Base-by-base conservation (phyloP, 495 filamentous ascomycete species). In the Neurospora sp. region DNA sequence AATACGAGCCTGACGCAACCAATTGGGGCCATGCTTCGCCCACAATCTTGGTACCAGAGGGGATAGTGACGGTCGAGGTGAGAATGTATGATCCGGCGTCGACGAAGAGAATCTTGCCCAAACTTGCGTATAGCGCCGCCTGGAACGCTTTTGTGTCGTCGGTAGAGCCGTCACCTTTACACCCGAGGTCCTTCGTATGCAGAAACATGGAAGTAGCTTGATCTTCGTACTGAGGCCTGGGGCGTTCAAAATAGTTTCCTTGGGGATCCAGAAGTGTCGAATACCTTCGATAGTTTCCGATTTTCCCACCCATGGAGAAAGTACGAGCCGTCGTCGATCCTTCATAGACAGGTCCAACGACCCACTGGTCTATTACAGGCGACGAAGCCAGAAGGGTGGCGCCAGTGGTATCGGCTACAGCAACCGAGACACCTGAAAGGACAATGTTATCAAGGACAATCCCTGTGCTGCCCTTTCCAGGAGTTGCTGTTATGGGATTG, bases 381-480 rank as follows among this genome's bases (percentile, higher is more conserved):
- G 73, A 42, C 1, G 41, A 18, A 8, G 53, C 44, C 0, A 92
- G 86, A 14, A 89, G 73, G 4, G 83, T 42, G 3, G 5, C 84
- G 31, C 77, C 73, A 78, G 83, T 76, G 68, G 83, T 75, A 16
- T 85, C 84, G 74, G 89, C 81, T 7, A 93, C 85, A 11, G 87
- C 89, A 18, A 79, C 78, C 0, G 77, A 72, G 40, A 87, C 84
- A 40, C 85, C 81, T 37, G 77, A 81, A 61, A 93, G 82, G 40
- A 80, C 77, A 39, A 94, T 90, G 72, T 97, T 96, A 73, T 96
- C 92, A 20, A 97, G 77, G 40, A 95, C 82, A 10, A 95, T 81
- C 8, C 89, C 91, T 41, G 89, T 89, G 42, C 83, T 77, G 88
- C 87, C 81, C 59, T 84, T 88, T 22, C 84, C 80, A 0, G 14